A percentile compares a stretch with the other conserved stretches of the same genome.
Conservation (phyloP, 106 monocot species). For the Allium fistulosum region DNA sequence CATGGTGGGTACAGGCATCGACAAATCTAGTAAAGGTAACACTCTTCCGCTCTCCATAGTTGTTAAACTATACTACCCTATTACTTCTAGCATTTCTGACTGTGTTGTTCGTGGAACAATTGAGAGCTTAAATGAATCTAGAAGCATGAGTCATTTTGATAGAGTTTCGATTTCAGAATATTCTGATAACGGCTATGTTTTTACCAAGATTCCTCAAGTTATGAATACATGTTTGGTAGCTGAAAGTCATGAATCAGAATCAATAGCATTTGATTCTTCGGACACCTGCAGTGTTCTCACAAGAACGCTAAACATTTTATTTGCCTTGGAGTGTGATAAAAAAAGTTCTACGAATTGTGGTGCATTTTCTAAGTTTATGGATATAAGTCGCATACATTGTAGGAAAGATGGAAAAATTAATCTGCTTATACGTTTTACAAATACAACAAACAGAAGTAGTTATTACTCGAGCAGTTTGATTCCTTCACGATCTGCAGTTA, state of each 20-base stretch:
- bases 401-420: constrained; percentile 31
- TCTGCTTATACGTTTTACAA: constrained; percentile 39
- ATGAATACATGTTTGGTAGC: constrained; percentile 3
- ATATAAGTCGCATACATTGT: constrained; percentile 23
- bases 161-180: constrained; percentile 33
- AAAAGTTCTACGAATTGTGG: not conserved
- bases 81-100: constrained; percentile 21
- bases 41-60: constrained; percentile 23
- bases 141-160: constrained; percentile 19
- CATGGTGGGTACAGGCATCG: constrained; percentile 34
- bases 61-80: constrained; percentile 7
- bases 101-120: constrained; percentile 26
- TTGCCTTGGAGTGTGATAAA: not conserved
- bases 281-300: not conserved
- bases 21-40: constrained; percentile 15
- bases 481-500: constrained; percentile 26
- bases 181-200: constrained; percentile 33
- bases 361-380: constrained; percentile 3
- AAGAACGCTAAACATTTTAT: not conserved
- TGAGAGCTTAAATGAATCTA: not conserved
- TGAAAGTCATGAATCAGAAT: constrained; percentile 11
- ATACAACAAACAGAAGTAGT: constrained; percentile 1
- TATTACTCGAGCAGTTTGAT: not conserved
- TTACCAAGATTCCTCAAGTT: constrained; percentile 33
- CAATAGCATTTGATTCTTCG: constrained; percentile 1